A percentile compares a stretch with the other conserved stretches of the same genome.
Conservation (phyloP, 805 yeast genomes). For the Candida germanica region DNA sequence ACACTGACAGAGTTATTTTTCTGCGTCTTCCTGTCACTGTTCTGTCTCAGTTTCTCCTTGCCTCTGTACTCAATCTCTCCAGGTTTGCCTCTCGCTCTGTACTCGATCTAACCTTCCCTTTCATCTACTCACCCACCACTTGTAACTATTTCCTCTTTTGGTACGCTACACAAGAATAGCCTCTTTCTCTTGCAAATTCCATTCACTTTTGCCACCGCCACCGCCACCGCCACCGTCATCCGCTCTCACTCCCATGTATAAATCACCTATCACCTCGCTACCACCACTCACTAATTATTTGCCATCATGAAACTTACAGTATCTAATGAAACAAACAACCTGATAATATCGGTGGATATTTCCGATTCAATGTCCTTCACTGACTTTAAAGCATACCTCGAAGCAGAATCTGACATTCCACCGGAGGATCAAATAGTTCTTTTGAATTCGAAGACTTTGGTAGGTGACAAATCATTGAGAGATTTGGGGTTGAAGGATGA, state of each 20-base stretch:
- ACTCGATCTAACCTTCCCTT: too few relatives aligned
- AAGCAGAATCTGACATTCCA: constrained; percentile 61
- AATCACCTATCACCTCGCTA: too few relatives aligned
- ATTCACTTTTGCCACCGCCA: constrained; percentile 2
- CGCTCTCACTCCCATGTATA: constrained; percentile 3
- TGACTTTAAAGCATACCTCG: constrained; percentile 72
- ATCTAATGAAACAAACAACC: constrained; percentile 21
- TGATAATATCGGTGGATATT: constrained; percentile 52
- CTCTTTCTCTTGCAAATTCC: background rate
- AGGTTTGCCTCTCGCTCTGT: too few relatives aligned
- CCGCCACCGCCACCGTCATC: too few relatives aligned
- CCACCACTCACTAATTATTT: too few relatives aligned
- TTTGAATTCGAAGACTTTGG: constrained; percentile 44
- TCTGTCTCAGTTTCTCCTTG: too few relatives aligned
- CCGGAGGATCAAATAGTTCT: constrained; percentile 46
- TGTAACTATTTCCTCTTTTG: too few relatives aligned
- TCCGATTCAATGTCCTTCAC: constrained; percentile 58
- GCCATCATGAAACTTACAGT: constrained; percentile 24
- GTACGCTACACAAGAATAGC: too few relatives aligned
- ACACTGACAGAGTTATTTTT: too few relatives aligned
- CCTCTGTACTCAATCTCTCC: too few relatives aligned
- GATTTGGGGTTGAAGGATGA: constrained; percentile 50
- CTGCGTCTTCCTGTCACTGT: too few relatives aligned
- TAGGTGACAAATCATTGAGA: constrained; percentile 32
- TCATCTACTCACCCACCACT: too few relatives aligned